Evolutionary conservation across 352 stramenopile species (phyloP).

Genomic region (Phytophthora sp.): DNA sequence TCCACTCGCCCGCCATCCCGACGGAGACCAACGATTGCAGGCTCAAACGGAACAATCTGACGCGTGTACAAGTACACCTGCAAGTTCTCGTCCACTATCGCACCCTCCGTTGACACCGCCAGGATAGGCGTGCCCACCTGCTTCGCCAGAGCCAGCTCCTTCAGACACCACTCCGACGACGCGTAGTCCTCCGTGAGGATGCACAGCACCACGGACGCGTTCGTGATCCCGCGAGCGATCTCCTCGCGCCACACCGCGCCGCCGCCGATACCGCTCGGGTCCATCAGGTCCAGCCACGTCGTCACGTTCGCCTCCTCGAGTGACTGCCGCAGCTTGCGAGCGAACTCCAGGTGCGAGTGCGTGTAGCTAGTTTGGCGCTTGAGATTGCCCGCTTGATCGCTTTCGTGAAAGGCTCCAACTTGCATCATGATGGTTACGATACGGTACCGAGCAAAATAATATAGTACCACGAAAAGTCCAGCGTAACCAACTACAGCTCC

Average conservation of each 20-base stretch:
- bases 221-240: conserved; percentile 70
- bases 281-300: conserved; percentile 82
- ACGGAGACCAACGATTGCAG: conserved; percentile 48
- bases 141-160: conserved; percentile 74
- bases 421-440: conserved; percentile 79
- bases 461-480: conserved; percentile 52
- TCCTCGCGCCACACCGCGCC: conserved; percentile 75
- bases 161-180: conserved; percentile 74
- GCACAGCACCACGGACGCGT: conserved; percentile 66
- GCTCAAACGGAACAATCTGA: conserved; percentile 75
- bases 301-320: conserved; percentile 70
- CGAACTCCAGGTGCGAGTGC: conserved; percentile 77
- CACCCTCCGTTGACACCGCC: conserved; percentile 65
- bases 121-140: conserved; percentile 73
- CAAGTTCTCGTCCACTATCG: conserved; percentile 63
- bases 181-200: conserved; percentile 77
- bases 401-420: conserved; percentile 56
- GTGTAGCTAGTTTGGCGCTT: conserved; percentile 89
- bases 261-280: conserved; percentile 76
- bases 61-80: conserved; percentile 81
- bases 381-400: conserved; percentile 55
- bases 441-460: conserved; percentile 64
- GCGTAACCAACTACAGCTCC: conserved; percentile 47
- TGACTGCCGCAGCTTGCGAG: conserved; percentile 64
- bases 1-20: conserved; percentile 16